Percentiles rank a stretch among this genome's conserved stretches.
phyloP scores from a whole-genome alignment of 192 early-diverging fungal species.

The Backusella parvicylindrica region DNA sequence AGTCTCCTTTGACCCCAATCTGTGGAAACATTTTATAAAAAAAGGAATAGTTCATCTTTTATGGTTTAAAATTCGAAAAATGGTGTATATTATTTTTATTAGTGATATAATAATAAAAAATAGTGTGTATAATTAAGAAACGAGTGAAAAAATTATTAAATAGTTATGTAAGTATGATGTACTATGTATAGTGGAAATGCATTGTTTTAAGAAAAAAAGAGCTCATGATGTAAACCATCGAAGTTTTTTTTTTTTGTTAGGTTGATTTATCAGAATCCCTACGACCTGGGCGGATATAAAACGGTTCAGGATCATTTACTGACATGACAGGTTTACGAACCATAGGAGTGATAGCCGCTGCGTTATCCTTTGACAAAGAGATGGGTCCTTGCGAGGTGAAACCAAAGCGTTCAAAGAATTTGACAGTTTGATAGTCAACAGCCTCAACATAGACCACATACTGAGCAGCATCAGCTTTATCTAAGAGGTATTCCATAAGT shows the following conservation, averaged over 20 bases:
- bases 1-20: background rate
- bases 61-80: background rate
- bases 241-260: slow-evolving; percentile 10
- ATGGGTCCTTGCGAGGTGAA: slow-evolving; percentile 16
- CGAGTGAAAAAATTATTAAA: background rate
- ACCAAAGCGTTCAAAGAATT: slow-evolving; percentile 30
- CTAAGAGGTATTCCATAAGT: slow-evolving; percentile 17
- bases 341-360: slow-evolving; percentile 20
- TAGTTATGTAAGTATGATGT: background rate
- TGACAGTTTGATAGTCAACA: background rate
- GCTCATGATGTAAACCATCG: background rate
- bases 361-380: background rate
- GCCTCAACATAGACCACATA: slow-evolving; percentile 31
- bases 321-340: slow-evolving; percentile 11
- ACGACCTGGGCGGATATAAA: slow-evolving; percentile 27
- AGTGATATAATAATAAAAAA: background rate
- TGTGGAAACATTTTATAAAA: background rate
- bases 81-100: background rate
- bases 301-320: background rate
- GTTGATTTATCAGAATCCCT: slow-evolving; percentile 18
- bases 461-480: slow-evolving; percentile 22
- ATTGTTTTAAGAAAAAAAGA: background rate
- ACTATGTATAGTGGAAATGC: background rate
- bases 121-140: background rate
- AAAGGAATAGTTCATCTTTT: background rate